These are phyloP conservation scores for Kewa caespitosa DNA, from an alignment of 179 eudicot species.

Conservation along the genomic window DNA sequence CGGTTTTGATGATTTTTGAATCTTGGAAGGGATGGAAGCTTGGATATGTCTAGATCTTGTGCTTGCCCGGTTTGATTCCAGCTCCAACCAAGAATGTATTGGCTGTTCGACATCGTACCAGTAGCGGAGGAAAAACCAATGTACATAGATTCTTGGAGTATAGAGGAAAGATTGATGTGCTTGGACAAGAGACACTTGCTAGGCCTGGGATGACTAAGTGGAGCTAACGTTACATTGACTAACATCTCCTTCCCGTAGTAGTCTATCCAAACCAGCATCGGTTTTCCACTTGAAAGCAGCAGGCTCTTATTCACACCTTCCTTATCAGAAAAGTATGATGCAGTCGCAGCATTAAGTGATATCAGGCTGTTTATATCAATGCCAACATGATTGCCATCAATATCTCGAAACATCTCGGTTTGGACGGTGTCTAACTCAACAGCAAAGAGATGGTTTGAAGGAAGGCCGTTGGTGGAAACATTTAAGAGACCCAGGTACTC, in stretches of 20 bases:
- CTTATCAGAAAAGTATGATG: constrained; percentile 12
- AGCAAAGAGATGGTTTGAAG: constrained; percentile 33
- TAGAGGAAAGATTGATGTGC: constrained; percentile 22
- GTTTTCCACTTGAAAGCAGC: constrained; percentile 29
- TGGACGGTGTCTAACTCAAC: constrained; percentile 35
- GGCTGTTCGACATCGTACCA: constrained; percentile 16
- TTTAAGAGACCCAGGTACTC: constrained; percentile 39
- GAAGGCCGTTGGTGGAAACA: constrained; percentile 20
- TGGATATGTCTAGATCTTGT: constrained; percentile 28
- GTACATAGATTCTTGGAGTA: constrained; percentile 24
- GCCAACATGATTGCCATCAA: constrained; percentile 41
- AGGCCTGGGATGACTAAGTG: constrained; percentile 25
- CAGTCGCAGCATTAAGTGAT: constrained; percentile 19
- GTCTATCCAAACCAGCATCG: constrained; percentile 44
- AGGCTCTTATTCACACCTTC: constrained; percentile 12
- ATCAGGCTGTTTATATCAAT: constrained; percentile 34
- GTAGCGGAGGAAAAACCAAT: constrained; percentile 41
- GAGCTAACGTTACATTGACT: constrained; percentile 34
- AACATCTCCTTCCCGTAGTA: constrained; percentile 23
- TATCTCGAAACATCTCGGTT: constrained; percentile 19
- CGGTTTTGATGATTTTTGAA: neutral
- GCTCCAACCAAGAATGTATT: constrained; percentile 43
- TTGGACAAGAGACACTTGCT: constrained; percentile 23
- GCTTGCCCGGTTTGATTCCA: constrained; percentile 32
- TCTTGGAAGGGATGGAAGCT: constrained; percentile 35